These are phyloP conservation scores for Psilocybe azurescens DNA, from an alignment of 768 basidiomycete genomes.

Conservation along the genomic window DNA sequence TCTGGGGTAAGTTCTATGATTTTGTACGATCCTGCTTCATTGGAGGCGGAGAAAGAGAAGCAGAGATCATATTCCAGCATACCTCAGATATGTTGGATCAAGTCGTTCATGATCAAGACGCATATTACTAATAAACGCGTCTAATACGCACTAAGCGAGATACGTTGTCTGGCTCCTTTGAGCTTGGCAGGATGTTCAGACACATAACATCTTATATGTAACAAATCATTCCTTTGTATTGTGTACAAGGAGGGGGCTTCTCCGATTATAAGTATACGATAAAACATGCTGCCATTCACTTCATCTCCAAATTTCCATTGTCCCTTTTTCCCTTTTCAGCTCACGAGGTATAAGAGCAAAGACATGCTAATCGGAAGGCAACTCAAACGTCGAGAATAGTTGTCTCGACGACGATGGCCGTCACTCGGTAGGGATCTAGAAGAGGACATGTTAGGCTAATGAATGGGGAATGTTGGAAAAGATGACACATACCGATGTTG, in stretches of 20 bases:
- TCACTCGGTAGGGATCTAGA: constrained; percentile 94
- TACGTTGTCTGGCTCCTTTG: not conserved
- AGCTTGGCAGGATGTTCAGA: not conserved
- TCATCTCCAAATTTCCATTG: constrained; percentile 14
- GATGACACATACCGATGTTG: constrained; percentile 79
- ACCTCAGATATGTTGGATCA: constrained; percentile 6
- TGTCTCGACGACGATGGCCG: constrained; percentile 87
- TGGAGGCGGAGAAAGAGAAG: constrained; percentile 54
- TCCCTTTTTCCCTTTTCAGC: not conserved
- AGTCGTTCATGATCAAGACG: not conserved
- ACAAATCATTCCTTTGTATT: constrained; percentile 9
- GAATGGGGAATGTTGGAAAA: not conserved
- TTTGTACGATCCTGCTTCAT: constrained; percentile 62
- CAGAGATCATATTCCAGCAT: constrained; percentile 56
- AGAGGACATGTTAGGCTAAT: constrained; percentile 14
- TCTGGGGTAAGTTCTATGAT: constrained; percentile 79
- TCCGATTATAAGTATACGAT: constrained; percentile 26
- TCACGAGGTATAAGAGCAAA: constrained; percentile 1
- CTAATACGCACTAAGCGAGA: not conserved
- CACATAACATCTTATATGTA: constrained; percentile 3
- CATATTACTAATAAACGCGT: constrained; percentile 1
- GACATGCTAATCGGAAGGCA: constrained; percentile 4
- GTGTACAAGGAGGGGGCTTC: constrained; percentile 20
- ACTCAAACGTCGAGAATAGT: constrained; percentile 70
- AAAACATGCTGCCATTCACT: constrained; percentile 13